phyloP scores from a whole-genome alignment of 768 basidiomycete genomes.

The Cystofilobasidium macerans region DNA sequence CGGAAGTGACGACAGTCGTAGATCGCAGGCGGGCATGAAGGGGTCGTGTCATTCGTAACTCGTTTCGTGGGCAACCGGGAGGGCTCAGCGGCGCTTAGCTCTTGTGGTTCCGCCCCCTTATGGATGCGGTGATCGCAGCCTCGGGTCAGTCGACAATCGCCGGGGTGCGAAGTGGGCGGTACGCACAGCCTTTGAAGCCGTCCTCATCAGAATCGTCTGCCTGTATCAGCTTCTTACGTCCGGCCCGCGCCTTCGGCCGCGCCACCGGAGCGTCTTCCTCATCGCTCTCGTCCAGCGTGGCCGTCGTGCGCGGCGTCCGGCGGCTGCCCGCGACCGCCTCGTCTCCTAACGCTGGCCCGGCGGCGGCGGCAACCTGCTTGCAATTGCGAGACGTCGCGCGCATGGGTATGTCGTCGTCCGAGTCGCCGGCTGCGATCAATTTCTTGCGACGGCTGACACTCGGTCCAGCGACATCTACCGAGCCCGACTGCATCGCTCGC shows the following conservation, averaged over 20 bases:
- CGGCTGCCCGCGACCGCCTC: background rate
- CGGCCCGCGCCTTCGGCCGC: background rate
- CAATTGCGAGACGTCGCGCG: no score
- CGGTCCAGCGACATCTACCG: background rate
- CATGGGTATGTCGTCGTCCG: background rate
- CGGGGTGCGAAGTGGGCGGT: no score
- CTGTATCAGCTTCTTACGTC: conserved; percentile 1
- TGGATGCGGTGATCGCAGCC: background rate
- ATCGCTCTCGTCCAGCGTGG: conserved; percentile 5
- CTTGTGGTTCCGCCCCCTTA: background rate
- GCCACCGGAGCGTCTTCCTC: background rate
- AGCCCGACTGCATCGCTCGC: background rate
- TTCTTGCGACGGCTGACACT: background rate
- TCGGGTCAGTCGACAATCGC: no score
- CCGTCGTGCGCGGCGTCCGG: background rate
- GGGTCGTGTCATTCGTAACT: no score
- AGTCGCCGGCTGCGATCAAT: background rate
- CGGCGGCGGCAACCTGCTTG: no score
- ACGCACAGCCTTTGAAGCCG: conserved; percentile 2
- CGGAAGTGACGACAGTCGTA: no score
- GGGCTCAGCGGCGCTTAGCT: background rate
- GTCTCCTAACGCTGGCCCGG: background rate
- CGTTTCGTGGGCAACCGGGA: no score
- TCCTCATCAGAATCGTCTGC: background rate
- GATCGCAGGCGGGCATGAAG: no score